These are phyloP conservation scores for Zoysia matrella DNA, from an alignment of 202 grass and related monocot species.

Conservation along the genomic window DNA sequence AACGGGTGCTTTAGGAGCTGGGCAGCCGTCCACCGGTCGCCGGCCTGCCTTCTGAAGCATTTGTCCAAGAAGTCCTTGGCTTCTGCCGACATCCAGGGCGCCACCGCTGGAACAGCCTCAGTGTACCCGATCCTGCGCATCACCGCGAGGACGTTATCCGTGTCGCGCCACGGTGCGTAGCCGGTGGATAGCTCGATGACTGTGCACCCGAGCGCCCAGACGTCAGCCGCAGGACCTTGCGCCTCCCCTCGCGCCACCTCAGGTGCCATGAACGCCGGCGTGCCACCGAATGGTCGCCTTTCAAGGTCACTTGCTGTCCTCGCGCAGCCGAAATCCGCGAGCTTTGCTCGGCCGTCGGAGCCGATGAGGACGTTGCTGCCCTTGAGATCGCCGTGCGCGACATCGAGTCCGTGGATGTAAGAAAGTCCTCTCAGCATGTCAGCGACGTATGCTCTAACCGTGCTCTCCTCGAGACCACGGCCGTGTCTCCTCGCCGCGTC, in stretches of 20 bases:
- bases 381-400: conserved; percentile 69
- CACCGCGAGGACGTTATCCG: conserved; percentile 47
- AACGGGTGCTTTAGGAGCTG: conserved; percentile 76
- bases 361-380: conserved; percentile 58
- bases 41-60: conserved; percentile 54
- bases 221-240: too few relatives aligned
- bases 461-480: conserved; percentile 33
- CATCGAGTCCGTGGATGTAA: conserved; percentile 48
- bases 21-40: conserved; percentile 51
- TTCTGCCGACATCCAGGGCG: conserved; percentile 60
- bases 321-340: conserved; percentile 65
- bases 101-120: conserved; percentile 46
- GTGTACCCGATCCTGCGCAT: conserved; percentile 75
- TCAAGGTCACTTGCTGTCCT: background rate
- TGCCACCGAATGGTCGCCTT: background rate
- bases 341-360: conserved; percentile 24
- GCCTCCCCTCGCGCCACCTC: too few relatives aligned
- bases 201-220: too few relatives aligned
- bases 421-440: conserved; percentile 49
- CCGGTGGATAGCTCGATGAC: conserved; percentile 82
- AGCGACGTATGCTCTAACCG: conserved; percentile 37
- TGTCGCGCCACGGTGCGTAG: conserved; percentile 49
- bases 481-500: conserved; percentile 40
- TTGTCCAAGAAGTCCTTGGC: conserved; percentile 67
- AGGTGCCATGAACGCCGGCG: too few relatives aligned